Base-by-base conservation (phyloP, 169 alveolate species). In the Plasmodium berghei region DNA sequence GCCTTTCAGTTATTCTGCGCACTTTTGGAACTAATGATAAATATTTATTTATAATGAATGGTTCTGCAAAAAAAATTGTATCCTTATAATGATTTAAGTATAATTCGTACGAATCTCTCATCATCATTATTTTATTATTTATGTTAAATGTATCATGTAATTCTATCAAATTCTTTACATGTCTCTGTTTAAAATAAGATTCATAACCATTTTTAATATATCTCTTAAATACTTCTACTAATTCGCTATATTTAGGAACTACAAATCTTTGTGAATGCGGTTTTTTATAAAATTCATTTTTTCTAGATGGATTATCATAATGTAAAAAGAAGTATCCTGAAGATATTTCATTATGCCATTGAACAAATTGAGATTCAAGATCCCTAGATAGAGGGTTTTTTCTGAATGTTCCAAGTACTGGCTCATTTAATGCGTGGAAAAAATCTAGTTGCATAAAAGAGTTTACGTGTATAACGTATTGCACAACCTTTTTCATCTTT, bases 391-490 rank as follows among this genome's bases (percentile, higher is more conserved):
- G 6, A 14, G 88, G 75, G 63, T 48, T n/a, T 40, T 14, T 24
- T 10, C 74, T 63, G 4, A 24, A n/a, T 48, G 22, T 16, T 56
- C 72, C 64, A 46, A 40, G 40, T 12, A 67, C 45, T 45, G 88
- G 88, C 61, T 74, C 88, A 74, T 74, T 74, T 5, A 74, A 45
- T 18, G 28, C 24, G 14, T 74, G 73, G 48, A 74, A 74, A 74
- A 74, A 74, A 74, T 74, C 88, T 64, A 74, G 26, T 20, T 74
- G 88, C 8, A 63, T 24, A 74, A 74, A 74, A 14, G 88, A 74
- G 24, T 74, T 74, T 49, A 74, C 88, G 22, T 74, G 88, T 5
- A 74, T 67, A 16, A 74, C 8, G 63, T 62, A 74, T 8, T 22
- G 16, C 1, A 74, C 9, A 28, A 42, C 1, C n/a, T 74, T 74